Percentiles rank a stretch among this genome's conserved stretches.
These are phyloP conservation scores for Globisporangium sylvaticum DNA, from an alignment of 352 stramenopile species.

Conservation along the genomic window DNA sequence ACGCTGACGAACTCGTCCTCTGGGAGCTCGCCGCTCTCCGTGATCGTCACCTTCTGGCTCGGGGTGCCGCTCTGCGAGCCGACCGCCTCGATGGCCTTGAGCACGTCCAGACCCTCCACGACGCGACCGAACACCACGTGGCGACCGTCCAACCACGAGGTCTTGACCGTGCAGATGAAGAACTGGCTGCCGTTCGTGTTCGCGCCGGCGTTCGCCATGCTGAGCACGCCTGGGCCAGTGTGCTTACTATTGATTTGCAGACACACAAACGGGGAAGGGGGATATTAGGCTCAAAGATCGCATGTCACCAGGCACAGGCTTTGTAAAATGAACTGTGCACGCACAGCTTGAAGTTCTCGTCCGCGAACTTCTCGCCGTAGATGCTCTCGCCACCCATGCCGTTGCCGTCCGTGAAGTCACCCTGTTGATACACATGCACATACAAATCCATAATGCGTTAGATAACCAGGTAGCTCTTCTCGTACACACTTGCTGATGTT, in stretches of 20 bases:
- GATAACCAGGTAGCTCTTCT: not conserved
- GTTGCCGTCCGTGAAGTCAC: slow-evolving; percentile 81
- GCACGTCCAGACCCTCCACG: slow-evolving; percentile 93
- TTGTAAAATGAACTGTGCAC: slow-evolving; percentile 1
- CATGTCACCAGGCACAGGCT: not conserved
- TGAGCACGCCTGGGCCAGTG: slow-evolving; percentile 59
- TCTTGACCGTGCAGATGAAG: slow-evolving; percentile 95
- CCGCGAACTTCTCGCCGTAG: slow-evolving; percentile 93
- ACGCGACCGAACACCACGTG: slow-evolving; percentile 94
- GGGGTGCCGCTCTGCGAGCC: slow-evolving; percentile 90
- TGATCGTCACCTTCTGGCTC: slow-evolving; percentile 87
- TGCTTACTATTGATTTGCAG: slow-evolving; percentile 43
- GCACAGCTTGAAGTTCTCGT: slow-evolving; percentile 93
- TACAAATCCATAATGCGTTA: not conserved
- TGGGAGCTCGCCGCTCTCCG: slow-evolving; percentile 91
- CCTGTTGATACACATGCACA: slow-evolving; percentile 20
- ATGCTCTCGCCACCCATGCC: slow-evolving; percentile 90
- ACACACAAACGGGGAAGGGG: not conserved
- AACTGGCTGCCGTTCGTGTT: slow-evolving; percentile 97
- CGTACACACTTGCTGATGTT: not conserved
- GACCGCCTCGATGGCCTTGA: slow-evolving; percentile 94
- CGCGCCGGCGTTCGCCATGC: slow-evolving; percentile 81
- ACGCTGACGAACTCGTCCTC: slow-evolving; percentile 46
- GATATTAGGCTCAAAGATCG: slow-evolving; percentile 1
- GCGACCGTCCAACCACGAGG: slow-evolving; percentile 85